Evolutionary conservation across 148 eudicot genomes (phyloP), one percentile per base, ranked within the genome.

Genomic region (Spergularia bocconei): DNA sequence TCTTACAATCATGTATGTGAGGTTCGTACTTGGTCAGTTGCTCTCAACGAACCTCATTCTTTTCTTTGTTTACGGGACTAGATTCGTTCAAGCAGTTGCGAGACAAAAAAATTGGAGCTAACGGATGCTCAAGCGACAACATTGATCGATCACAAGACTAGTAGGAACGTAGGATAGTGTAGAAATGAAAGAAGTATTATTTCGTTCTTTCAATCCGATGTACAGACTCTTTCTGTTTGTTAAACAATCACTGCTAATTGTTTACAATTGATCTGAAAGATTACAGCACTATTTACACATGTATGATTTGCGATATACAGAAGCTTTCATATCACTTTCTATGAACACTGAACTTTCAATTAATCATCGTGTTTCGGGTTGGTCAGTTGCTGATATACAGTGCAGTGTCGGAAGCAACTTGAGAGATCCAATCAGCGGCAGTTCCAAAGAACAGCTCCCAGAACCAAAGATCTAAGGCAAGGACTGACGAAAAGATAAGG

Each of bases 401-500:
- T 36, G 77, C 61, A 66, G 85, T 79, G 6, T 85, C 90, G 10
- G 84, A 83, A 67, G 86, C 87, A 56, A 80, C 78, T 71, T 90
- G 63, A 29, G 96, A 82, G 70, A 89, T 61, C 92, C 92, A 90
- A 72, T 89, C 61, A 47, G 84, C 87, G 2, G 94, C 78, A 7
- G 91, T 82, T 65, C 87, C 97, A 41, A 89, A 87, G 78, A 89
- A 91, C 14, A 88, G 80, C 83, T 95, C 96, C 99, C 99, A 95
- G 47, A 91, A 89, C 92, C 88, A 89, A 65, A 95, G 94, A 83
- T 95, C 99, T 76, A 92, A 73, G 0, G 97, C 97, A 69, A 95
- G 87, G 4, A 92, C 94, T 7, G 97, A 90, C 20, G 97, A 91
- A 79, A 88, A 89, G 20, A 92, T 82, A 39, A 95, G 81, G 68